Conservation (phyloP, 78 protist genomes). For the Protostelium mycophagum region DNA sequence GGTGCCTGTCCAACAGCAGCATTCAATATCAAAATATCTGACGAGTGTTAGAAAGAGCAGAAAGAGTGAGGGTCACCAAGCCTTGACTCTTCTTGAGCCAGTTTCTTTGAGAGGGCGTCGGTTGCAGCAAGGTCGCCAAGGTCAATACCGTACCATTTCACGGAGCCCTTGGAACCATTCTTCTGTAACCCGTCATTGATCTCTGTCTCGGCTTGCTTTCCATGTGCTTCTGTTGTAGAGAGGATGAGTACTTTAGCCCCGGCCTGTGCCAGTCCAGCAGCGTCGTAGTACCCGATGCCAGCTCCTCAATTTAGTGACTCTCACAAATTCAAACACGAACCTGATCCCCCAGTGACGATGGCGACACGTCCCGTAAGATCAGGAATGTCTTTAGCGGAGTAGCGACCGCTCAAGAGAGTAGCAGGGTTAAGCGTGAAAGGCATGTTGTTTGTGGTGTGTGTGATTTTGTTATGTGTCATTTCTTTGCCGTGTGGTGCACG, state of each 20-base stretch:
- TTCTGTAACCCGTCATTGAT: neutral
- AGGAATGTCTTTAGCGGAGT: neutral
- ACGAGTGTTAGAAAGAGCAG: neutral
- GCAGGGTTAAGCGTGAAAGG: neutral
- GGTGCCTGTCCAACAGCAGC: neutral
- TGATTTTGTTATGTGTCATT: no score
- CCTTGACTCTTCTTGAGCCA: neutral
- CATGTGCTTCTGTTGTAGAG: neutral
- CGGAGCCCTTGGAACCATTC: neutral
- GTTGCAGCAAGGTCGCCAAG: neutral
- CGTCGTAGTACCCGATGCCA: neutral
- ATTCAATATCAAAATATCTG: neutral
- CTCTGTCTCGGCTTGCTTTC: neutral
- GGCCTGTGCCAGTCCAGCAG: neutral
- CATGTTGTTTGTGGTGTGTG: neutral
- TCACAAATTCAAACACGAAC: neutral
- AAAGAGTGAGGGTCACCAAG: neutral
- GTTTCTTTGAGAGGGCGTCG: neutral
- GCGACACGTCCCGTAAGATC: neutral
- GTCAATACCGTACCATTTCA: neutral
- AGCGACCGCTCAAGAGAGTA: neutral
- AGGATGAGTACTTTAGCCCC: neutral
- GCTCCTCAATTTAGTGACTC: neutral
- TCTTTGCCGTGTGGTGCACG: no score
- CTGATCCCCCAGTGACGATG: neutral